Base-by-base conservation (phyloP, 2,329 filamentous ascomycete species). In the Fusarium buharicum region DNA sequence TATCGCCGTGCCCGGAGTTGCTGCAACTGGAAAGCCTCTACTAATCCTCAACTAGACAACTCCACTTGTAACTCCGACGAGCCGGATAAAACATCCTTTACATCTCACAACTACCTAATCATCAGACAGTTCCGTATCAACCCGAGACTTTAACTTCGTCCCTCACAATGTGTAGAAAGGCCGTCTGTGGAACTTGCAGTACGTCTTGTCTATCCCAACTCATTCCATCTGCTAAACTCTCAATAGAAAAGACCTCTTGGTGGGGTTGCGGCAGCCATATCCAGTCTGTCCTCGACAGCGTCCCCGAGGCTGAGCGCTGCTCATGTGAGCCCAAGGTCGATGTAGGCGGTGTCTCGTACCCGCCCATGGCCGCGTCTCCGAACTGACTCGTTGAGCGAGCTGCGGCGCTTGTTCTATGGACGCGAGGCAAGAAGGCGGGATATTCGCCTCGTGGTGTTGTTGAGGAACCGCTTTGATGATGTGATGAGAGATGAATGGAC, bases 191-290 rank as follows among this genome's bases (percentile, higher is more conserved):
- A 60, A 83, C 78, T 47, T 91, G 88, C 78, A 78, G 88, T 90
- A 81, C 69, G 86, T 79, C 17, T 14, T 17, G 27, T 18, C n/a
- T 10, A 33, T n/a, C 18, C 27, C 31, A 12, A 22, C 18, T 10
- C 11, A 4, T 20, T n/a, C 9, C 31, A 6, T 17, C 30, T 2
- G 34, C 50, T 59, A 27, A 62, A 10, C 13, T 16, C 10, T 16
- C 30, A 12, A 11, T 28, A 71, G 69, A 68, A 14, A 71, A 69
- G 54, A 59, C 70, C 36, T 62, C 85, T 51, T 90, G 88, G 88
- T 85, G 80, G 77, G 88, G 87, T 59, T 90, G 88, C 74, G 87
- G 87, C 61, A 78, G 68, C 59, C 86, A 90, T 76, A 78, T 90
- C 65, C 77, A 84, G 12, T 74, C 74, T 14, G 87, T 91, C 67